Percentiles rank a stretch among this genome's conserved stretches.
These are phyloP conservation scores for Yarrowia sp. DNA, from an alignment of 805 yeast genomes.

Conservation along the genomic window DNA sequence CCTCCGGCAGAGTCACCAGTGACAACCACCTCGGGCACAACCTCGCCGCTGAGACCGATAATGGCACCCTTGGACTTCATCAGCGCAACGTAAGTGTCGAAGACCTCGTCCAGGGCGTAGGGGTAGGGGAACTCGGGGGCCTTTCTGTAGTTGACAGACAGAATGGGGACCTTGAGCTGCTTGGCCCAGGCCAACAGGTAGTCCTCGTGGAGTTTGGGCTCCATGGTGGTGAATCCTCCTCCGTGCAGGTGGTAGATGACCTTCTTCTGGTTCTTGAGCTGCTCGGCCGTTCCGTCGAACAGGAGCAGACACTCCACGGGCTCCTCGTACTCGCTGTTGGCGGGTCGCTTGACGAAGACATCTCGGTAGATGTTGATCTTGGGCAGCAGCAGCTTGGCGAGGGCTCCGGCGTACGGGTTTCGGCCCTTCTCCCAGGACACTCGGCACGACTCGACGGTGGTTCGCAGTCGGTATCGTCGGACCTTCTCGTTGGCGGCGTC, in stretches of 20 bases:
- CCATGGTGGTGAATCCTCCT: slow-evolving; percentile 37
- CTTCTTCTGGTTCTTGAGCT: slow-evolving; percentile 31
- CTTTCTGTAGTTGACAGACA: slow-evolving; percentile 50
- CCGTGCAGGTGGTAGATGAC: slow-evolving; percentile 35
- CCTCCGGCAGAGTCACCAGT: slow-evolving; percentile 52
- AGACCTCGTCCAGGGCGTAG: slow-evolving; percentile 43
- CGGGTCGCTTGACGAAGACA: slow-evolving; percentile 33
- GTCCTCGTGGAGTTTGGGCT: slow-evolving; percentile 35
- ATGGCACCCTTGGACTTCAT: slow-evolving; percentile 28
- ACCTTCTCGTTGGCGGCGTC: slow-evolving; percentile 38
- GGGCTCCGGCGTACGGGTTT: slow-evolving; percentile 32
- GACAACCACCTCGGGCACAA: slow-evolving; percentile 39
- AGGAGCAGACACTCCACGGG: slow-evolving; percentile 32
- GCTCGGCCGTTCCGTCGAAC: slow-evolving; percentile 35
- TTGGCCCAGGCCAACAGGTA: slow-evolving; percentile 31
- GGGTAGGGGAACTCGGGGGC: slow-evolving; percentile 54
- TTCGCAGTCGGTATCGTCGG: slow-evolving; percentile 33
- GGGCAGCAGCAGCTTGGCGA: slow-evolving; percentile 30
- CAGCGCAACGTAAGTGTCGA: slow-evolving; percentile 36
- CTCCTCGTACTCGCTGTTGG: slow-evolving; percentile 29
- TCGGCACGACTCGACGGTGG: slow-evolving; percentile 35
- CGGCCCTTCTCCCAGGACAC: slow-evolving; percentile 37
- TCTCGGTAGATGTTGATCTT: slow-evolving; percentile 28
- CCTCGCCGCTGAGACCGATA: slow-evolving; percentile 28
- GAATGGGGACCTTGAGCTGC: slow-evolving; percentile 28